Percentiles rank a stretch among this genome's conserved stretches.
Evolutionary conservation across 352 stramenopile species (phyloP).

Genomic region (Globisporangium polare): DNA sequence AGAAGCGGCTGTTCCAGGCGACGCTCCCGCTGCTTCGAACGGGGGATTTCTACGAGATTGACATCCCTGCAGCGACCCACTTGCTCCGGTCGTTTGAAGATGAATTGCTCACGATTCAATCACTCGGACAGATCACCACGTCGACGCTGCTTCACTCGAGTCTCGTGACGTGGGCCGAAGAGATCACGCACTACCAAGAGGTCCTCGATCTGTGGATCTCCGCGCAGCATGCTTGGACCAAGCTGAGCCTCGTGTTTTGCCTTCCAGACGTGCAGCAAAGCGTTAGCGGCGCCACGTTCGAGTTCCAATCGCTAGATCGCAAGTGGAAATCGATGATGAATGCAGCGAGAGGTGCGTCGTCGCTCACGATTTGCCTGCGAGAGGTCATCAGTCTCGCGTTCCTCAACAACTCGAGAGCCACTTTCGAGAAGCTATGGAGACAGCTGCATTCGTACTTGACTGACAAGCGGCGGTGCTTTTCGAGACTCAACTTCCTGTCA

Average conservation of each 20-base stretch:
- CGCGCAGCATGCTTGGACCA: slow-evolving; percentile 49
- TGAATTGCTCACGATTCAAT: slow-evolving; percentile 56
- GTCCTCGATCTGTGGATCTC: slow-evolving; percentile 52
- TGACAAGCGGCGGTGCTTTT: slow-evolving; percentile 58
- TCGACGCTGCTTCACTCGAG: slow-evolving; percentile 28
- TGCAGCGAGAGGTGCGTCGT: slow-evolving; percentile 39
- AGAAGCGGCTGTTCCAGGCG: slow-evolving; percentile 32
- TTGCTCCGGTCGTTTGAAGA: slow-evolving; percentile 48
- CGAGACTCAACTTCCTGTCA: slow-evolving; percentile 60
- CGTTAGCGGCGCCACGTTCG: slow-evolving; percentile 44
- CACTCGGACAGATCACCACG: slow-evolving; percentile 41
- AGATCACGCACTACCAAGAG: slow-evolving; percentile 57
- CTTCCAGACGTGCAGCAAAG: slow-evolving; percentile 55
- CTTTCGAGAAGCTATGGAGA: slow-evolving; percentile 53
- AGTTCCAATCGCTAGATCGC: slow-evolving; percentile 58
- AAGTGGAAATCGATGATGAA: slow-evolving; percentile 76
- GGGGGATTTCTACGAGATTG: slow-evolving; percentile 43
- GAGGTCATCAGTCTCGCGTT: slow-evolving; percentile 60
- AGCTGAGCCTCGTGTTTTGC: slow-evolving; percentile 40
- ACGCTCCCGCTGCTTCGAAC: slow-evolving; percentile 38
- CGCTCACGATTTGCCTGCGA: slow-evolving; percentile 44
- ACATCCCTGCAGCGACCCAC: slow-evolving; percentile 22
- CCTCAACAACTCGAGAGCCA: slow-evolving; percentile 31
- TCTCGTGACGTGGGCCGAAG: slow-evolving; percentile 53
- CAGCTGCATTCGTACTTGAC: slow-evolving; percentile 49